Evolutionary conservation across 2,329 filamentous ascomycete species (phyloP), one percentile per base, ranked within the genome.

Genomic region (Annulohypoxylon truncatum): DNA sequence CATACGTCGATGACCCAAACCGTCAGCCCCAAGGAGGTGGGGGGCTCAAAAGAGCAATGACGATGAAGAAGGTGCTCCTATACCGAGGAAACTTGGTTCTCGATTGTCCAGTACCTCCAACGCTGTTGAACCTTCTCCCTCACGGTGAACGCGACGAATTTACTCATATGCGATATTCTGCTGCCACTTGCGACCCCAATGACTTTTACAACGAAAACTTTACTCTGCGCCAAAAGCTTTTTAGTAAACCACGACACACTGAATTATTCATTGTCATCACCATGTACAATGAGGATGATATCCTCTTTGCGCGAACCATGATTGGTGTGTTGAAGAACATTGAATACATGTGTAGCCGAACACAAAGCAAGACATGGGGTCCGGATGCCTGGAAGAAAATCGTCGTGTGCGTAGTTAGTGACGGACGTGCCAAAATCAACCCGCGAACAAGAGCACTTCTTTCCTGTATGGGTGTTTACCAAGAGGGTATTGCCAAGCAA

Each of bases 231-330:
- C 96, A 98, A 79, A 93, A 92, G 75, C 93, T 97, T 66, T 94
- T 94, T 47, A 87, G 83, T 61, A 97, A 92, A 0, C 84, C 90
- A 26, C 89, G 96, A 68, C 94, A 98, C 79, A 98, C 95, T 0
- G 96, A 99, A 79, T 83, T 99, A 6, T 96, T 98, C 78, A 97
- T 99, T 74, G 97, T 94, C 77, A 85, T 99, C 67, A 99, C 96
- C 73, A 98, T 98, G 96, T 98, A 97, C 83, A 99, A 99, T 79
- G 96, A 99, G 80, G 92, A 97, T 79, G 96, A 98, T 77, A 93
- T 97, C 73, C 89, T 94, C 76, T 99, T 99, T 74, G 97, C 96
- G 5, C 89, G 96, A 48, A 99, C 96, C 0, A 98, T 99, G 95
- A 93, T 98, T 78, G 96, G 95, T 59, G 93, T 99, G 61, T 97